Conservation (phyloP, 352 stramenopile genomes). For the Globisporangium solare region DNA sequence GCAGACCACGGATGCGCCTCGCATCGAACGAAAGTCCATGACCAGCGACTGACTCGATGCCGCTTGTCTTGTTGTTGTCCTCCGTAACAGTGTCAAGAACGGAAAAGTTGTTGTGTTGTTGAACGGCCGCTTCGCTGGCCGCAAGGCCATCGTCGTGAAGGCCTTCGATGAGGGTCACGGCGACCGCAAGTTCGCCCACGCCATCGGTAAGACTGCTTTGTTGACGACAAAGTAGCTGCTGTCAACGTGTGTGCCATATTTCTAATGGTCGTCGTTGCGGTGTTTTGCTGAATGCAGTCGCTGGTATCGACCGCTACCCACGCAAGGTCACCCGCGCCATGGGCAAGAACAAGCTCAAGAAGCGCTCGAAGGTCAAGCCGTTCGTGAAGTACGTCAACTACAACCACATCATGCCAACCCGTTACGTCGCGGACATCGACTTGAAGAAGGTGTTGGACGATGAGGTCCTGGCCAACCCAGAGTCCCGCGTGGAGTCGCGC, state of each 20-base stretch:
- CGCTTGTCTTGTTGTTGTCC: conserved; percentile 5
- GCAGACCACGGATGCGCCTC: too few relatives aligned
- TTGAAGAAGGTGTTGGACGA: conserved; percentile 98
- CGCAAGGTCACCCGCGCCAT: conserved; percentile 97
- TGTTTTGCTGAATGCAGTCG: conserved; percentile 48
- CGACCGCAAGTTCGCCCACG: conserved; percentile 97
- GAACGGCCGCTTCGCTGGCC: conserved; percentile 97
- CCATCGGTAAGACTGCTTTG: conserved; percentile 71
- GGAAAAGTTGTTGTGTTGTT: conserved; percentile 99
- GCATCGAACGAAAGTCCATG: neutral
- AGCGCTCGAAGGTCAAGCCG: conserved; percentile 97
- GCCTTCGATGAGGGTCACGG: conserved; percentile 95
- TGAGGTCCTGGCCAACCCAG: conserved; percentile 79
- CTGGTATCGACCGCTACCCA: conserved; percentile 94
- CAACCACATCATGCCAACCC: conserved; percentile 99
- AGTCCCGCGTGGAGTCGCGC: conserved; percentile 89
- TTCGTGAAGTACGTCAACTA: conserved; percentile 99
- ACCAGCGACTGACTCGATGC: neutral
- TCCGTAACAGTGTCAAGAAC: conserved; percentile 87
- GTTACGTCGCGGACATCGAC: conserved; percentile 99
- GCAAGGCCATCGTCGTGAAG: conserved; percentile 99
- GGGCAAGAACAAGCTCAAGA: conserved; percentile 96
- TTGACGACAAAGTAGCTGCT: neutral
- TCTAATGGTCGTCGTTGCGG: neutral
- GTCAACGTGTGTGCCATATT: neutral